Evolutionary conservation across 2,329 filamentous ascomycete species (phyloP).

Genomic region (Aspergillus ochraceus): DNA sequence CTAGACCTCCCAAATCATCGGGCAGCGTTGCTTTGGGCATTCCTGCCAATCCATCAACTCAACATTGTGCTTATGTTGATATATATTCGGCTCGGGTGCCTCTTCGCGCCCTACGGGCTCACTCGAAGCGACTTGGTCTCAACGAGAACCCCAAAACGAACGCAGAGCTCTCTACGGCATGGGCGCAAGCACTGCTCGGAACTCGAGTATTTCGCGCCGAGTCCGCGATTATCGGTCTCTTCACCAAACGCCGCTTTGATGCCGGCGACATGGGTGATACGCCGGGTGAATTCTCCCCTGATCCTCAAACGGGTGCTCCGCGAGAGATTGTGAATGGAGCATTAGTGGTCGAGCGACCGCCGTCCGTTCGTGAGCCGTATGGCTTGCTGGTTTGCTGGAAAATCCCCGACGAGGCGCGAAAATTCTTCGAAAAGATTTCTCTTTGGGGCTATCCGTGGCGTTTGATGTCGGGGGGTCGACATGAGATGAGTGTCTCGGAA

Average conservation of each 20-base stretch:
- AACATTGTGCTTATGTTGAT: slow-evolving; percentile 26
- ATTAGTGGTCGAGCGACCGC: slow-evolving; percentile 17
- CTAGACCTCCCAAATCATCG: slow-evolving; percentile 12
- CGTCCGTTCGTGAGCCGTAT: slow-evolving; percentile 9
- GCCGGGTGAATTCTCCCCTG: slow-evolving; percentile 9
- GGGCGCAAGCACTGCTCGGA: slow-evolving; percentile 23
- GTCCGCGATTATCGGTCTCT: slow-evolving; percentile 18
- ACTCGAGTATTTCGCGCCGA: slow-evolving; percentile 18
- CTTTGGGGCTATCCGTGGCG: slow-evolving; percentile 32
- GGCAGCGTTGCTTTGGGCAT: slow-evolving; percentile 21
- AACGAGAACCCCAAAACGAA: background rate
- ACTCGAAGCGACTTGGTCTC: background rate
- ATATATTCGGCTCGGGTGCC: slow-evolving; percentile 26
- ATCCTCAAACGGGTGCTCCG: background rate
- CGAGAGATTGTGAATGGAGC: slow-evolving; percentile 22
- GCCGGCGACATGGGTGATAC: slow-evolving; percentile 22
- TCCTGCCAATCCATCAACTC: slow-evolving; percentile 14
- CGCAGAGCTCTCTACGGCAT: slow-evolving; percentile 20
- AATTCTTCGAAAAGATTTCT: slow-evolving; percentile 27
- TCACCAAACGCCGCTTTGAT: slow-evolving; percentile 5
- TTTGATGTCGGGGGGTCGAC: slow-evolving; percentile 25
- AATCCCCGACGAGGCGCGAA: slow-evolving; percentile 18
- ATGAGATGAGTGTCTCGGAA: slow-evolving; percentile 28
- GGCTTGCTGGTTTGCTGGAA: slow-evolving; percentile 24
- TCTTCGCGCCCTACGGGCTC: slow-evolving; percentile 13